A percentile compares a stretch with the other conserved stretches of the same genome.
Conservation (phyloP, 371 early-diverging fungal species). For the Paraphysoderma sedebokerense region DNA sequence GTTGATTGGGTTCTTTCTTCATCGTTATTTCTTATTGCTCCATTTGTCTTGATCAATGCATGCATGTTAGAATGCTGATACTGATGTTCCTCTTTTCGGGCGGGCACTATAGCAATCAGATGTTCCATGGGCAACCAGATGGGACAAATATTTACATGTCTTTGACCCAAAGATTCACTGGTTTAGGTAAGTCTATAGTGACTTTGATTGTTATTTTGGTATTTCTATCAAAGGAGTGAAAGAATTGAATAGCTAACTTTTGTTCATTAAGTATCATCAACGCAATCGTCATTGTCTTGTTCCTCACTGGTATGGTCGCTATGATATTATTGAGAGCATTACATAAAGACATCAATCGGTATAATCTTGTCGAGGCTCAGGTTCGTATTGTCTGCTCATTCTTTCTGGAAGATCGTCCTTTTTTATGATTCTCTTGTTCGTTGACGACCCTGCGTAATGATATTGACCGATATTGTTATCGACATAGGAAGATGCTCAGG, state of each 20-base stretch:
- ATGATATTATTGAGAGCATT: slow-evolving; percentile 66
- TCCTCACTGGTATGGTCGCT: slow-evolving; percentile 76
- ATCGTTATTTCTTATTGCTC: not conserved
- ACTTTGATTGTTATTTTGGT: slow-evolving; percentile 33
- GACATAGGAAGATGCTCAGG: slow-evolving; percentile 57
- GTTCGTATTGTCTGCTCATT: slow-evolving; percentile 9
- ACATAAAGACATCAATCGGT: slow-evolving; percentile 70
- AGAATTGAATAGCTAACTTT: too few relatives aligned
- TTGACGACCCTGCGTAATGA: too few relatives aligned
- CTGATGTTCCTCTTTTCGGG: slow-evolving; percentile 7
- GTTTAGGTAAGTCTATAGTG: slow-evolving; percentile 17
- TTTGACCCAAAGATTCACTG: slow-evolving; percentile 72
- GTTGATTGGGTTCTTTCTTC: slow-evolving; percentile 1
- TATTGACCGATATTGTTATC: not conserved
- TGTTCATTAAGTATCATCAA: slow-evolving; percentile 65
- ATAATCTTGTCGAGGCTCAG: slow-evolving; percentile 57
- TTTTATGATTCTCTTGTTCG: too few relatives aligned
- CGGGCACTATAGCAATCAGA: slow-evolving; percentile 21
- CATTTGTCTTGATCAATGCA: not conserved
- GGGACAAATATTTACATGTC: slow-evolving; percentile 77
- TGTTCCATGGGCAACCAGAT: slow-evolving; percentile 81
- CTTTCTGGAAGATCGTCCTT: too few relatives aligned
- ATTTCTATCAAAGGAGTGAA: not conserved
- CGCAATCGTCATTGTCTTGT: slow-evolving; percentile 74
- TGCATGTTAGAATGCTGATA: not conserved